phyloP scores from a whole-genome alignment of 1,139 yeast genomes.

The Scheffersomyces insectosa region DNA sequence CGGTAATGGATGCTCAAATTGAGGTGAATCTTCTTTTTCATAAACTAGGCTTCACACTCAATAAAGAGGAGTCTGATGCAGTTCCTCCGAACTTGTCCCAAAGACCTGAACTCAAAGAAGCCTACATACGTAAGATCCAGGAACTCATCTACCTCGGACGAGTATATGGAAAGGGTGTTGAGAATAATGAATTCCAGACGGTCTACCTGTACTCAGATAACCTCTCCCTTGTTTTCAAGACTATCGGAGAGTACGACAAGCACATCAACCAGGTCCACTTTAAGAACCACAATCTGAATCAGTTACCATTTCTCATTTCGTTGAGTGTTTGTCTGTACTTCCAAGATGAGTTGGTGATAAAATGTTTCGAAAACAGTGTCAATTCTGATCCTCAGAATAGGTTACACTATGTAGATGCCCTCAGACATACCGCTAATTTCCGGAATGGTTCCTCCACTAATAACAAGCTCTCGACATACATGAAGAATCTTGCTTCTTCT shows the following conservation, averaged over 20 bases:
- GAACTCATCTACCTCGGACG: conserved; percentile 52
- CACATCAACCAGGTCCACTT: conserved; percentile 26
- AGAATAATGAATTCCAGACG: conserved; percentile 34
- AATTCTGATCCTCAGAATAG: conserved; percentile 53
- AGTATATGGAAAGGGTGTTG: conserved; percentile 11
- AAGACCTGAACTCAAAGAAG: conserved; percentile 37
- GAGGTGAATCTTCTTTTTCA: conserved; percentile 54
- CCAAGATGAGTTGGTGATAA: conserved; percentile 59
- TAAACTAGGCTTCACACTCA: conserved; percentile 45
- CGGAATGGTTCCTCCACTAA: conserved; percentile 12
- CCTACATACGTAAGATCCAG: conserved; percentile 48
- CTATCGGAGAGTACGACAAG: conserved; percentile 47
- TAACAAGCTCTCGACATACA: conserved; percentile 42
- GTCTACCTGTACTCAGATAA: conserved; percentile 42
- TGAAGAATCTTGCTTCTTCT: conserved; percentile 49
- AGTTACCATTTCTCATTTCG: conserved; percentile 40
- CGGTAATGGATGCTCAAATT: conserved; percentile 53
- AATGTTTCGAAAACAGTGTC: conserved; percentile 59
- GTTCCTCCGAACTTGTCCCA: conserved; percentile 56
- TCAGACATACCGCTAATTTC: conserved; percentile 22
- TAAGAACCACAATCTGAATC: conserved; percentile 24
- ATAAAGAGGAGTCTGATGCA: conserved; percentile 42
- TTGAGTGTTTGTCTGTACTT: conserved; percentile 63
- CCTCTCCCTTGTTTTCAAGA: conserved; percentile 33
- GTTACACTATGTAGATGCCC: conserved; percentile 70